Evolutionary conservation across 257 asterid genomes (phyloP).

Genomic region (Cynanchum wilfordii): DNA sequence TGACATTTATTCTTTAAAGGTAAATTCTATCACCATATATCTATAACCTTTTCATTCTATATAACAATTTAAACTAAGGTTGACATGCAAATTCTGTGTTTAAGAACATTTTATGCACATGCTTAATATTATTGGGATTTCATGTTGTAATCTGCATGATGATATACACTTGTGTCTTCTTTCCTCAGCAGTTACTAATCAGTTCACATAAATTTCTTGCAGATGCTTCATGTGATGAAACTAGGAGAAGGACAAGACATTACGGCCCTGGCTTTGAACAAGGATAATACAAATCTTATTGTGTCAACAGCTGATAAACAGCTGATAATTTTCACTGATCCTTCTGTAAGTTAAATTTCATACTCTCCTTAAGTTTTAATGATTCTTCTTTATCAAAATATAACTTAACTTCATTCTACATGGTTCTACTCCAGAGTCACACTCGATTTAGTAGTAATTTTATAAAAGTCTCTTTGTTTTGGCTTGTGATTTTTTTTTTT

Average conservation of each 20-base stretch:
- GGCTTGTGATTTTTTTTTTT: not conserved
- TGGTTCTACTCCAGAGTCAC: not conserved
- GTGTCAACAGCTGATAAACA: slow-evolving; percentile 88
- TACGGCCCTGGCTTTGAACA: slow-evolving; percentile 61
- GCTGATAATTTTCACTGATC: slow-evolving; percentile 83
- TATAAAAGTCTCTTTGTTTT: not conserved
- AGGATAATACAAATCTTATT: slow-evolving; percentile 82
- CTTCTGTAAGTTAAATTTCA: slow-evolving; percentile 53
- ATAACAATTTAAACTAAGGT: not conserved
- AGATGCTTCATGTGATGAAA: slow-evolving; percentile 65
- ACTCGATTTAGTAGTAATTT: not conserved
- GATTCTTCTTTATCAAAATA: slow-evolving; percentile 4
- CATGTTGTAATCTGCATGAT: not conserved
- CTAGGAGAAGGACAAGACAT: slow-evolving; percentile 79
- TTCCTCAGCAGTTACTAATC: not conserved
- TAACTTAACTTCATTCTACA: not conserved
- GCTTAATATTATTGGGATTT: not conserved
- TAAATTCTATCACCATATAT: slow-evolving; percentile 14
- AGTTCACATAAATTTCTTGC: slow-evolving; percentile 10
- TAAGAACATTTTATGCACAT: not conserved
- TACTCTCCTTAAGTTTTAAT: slow-evolving; percentile 2
- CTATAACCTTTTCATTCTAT: not conserved
- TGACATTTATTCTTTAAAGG: slow-evolving; percentile 74
- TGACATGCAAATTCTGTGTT: not conserved
- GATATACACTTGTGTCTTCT: not conserved